Percentiles rank a stretch among this genome's conserved stretches.
phyloP scores from a whole-genome alignment of 2,329 filamentous ascomycete genomes.

The Ophiostoma sp. region DNA sequence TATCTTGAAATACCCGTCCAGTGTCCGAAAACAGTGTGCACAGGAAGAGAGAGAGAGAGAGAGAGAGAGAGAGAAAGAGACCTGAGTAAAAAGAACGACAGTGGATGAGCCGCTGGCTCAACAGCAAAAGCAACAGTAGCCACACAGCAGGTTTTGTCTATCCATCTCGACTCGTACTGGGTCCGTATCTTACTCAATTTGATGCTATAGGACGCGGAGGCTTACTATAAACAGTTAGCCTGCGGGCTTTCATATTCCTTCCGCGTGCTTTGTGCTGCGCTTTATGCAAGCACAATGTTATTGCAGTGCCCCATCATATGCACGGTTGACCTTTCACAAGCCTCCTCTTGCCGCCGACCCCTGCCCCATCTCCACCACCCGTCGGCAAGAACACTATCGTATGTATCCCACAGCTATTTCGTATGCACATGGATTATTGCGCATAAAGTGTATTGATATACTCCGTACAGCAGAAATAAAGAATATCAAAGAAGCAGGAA shows the following conservation, averaged over 20 bases:
- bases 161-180: not conserved
- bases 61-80: too few relatives aligned
- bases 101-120: not conserved
- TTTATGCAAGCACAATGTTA: not conserved
- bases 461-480: not conserved
- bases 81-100: not conserved
- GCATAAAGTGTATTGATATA: not conserved
- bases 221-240: not conserved
- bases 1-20: not conserved
- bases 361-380: constrained; percentile 13
- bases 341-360: constrained; percentile 39
- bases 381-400: not conserved
- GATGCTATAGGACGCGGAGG: not conserved
- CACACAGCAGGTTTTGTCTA: not conserved
- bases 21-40: not conserved
- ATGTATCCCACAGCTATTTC: not conserved
- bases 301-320: constrained; percentile 15
- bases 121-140: constrained; percentile 5
- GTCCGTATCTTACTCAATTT: not conserved
- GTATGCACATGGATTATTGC: not conserved
- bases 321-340: constrained; percentile 38
- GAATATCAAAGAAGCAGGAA: not conserved
- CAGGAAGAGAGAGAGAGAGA: too few relatives aligned
- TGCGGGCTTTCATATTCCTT: not conserved
- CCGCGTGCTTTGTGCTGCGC: not conserved